These are phyloP conservation scores for Solanum hybrid DNA, from an alignment of 305 asterid genomes.

Conservation along the genomic window DNA sequence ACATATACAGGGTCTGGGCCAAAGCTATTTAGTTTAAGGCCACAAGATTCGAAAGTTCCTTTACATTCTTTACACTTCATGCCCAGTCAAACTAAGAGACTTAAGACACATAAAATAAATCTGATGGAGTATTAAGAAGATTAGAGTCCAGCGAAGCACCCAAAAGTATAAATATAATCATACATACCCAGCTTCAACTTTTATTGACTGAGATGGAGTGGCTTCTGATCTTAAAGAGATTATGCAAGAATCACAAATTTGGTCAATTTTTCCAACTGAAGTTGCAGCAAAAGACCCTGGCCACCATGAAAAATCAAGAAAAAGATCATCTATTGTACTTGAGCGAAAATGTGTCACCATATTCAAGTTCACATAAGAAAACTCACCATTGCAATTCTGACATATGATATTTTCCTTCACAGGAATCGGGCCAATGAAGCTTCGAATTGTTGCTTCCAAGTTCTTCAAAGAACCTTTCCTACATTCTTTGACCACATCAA, in stretches of 20 bases:
- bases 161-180: neutral
- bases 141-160: neutral
- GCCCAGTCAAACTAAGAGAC: neutral
- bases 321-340: constrained; percentile 6
- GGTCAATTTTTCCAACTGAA: constrained; percentile 46
- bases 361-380: neutral
- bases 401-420: constrained; percentile 67
- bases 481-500: constrained; percentile 92
- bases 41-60: neutral
- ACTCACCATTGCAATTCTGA: constrained; percentile 66
- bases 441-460: constrained; percentile 65
- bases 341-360: constrained; percentile 10
- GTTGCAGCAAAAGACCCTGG: constrained; percentile 75
- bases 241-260: constrained; percentile 80
- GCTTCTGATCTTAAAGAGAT: constrained; percentile 42
- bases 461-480: constrained; percentile 59
- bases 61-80: neutral
- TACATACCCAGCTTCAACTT: constrained; percentile 14
- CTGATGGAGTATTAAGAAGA: neutral
- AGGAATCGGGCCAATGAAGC: constrained; percentile 72
- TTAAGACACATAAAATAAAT: neutral
- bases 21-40: neutral
- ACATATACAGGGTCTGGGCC: neutral
- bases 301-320: constrained; percentile 19
- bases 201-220: neutral